Evolutionary conservation across 176 grass and related monocot genomes (phyloP).

Genomic region (Raddia distichophylla): DNA sequence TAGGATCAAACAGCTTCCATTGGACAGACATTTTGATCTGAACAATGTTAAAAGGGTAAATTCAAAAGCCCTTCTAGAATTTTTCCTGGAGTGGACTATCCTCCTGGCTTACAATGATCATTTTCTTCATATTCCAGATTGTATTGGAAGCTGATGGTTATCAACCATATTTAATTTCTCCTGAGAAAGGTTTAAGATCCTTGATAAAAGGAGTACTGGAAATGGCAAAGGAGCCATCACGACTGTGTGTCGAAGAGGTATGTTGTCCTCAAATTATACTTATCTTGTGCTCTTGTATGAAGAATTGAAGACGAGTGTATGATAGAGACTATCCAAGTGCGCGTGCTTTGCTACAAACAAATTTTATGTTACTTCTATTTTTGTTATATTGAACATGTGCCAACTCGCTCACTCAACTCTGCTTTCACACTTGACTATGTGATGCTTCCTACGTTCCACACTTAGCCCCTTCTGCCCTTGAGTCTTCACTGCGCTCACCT

Average conservation of each 20-base stretch:
- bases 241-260: constrained; percentile 90
- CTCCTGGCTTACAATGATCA: constrained; percentile 34
- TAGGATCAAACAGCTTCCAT: constrained; percentile 89
- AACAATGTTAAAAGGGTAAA: constrained; percentile 96
- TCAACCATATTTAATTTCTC: constrained; percentile 96
- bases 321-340: too few species aligned
- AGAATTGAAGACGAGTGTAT: too few species aligned
- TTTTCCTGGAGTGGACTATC: constrained; percentile 26
- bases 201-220: constrained; percentile 93
- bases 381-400: too few species aligned
- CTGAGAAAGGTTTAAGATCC: constrained; percentile 87
- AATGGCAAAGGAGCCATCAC: constrained; percentile 92
- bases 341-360: too few species aligned
- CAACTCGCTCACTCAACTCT: too few species aligned
- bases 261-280: not conserved
- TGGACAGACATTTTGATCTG: constrained; percentile 91
- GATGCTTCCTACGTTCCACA: too few species aligned
- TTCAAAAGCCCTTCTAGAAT: constrained; percentile 25
- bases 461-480: too few species aligned
- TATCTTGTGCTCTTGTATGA: too few species aligned
- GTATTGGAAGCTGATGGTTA: constrained; percentile 94
- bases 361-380: too few species aligned
- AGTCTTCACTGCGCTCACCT: too few species aligned
- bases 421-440: too few species aligned
- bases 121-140: constrained; percentile 68